Evolutionary conservation across 345 rosid species (phyloP), one percentile per base, ranked within the genome.

Genomic region (Pistacia vera): DNA sequence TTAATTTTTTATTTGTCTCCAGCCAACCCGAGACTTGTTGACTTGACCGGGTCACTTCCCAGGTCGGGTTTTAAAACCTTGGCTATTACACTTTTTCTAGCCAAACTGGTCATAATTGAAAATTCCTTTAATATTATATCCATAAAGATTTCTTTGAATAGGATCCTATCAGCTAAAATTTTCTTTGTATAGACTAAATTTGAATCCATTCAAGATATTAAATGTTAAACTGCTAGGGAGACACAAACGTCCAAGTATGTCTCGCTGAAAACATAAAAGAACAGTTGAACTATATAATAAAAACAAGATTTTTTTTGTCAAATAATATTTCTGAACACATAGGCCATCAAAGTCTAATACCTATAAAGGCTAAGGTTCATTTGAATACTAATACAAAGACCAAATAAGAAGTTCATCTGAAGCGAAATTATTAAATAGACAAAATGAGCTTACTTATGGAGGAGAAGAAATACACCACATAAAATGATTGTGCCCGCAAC

Each of bases 381-480:
- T 44, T 10, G 4, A 35, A 55, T 35, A 22, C 14, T 12, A 58
- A 70, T 28, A 8, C 14, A 14, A 71, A 57, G 30, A 56, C 20
- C 14, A 63, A 33, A 52, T 58, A 16, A 38, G 0, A 11, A 67
- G 52, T 38, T 20, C 11, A 6, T 49, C 30, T 0, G 12, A 6
- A 35, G 22, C 48, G 28, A 70, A 64, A 59, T 6, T 44, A 16
- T 16, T 7, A 17, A 1, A 12, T 22, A 71, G 62, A 71, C 3
- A 10, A 66, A 71, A 54, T 0, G 7, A 75, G 88, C 97, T 80
- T 85, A 93, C 98, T 89, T 91, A 67, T 96, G 97, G 63, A 92
- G 84, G 74, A 94, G 90, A 70, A 93, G 91, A 83, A 93, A 96
- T 41, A 89, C 86, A 36, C 99, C 98, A 72, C 97, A 92, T 71